Evolutionary conservation across 2,329 filamentous ascomycete species (phyloP), one percentile per base, ranked within the genome.

Genomic region (Penicillium sp.): DNA sequence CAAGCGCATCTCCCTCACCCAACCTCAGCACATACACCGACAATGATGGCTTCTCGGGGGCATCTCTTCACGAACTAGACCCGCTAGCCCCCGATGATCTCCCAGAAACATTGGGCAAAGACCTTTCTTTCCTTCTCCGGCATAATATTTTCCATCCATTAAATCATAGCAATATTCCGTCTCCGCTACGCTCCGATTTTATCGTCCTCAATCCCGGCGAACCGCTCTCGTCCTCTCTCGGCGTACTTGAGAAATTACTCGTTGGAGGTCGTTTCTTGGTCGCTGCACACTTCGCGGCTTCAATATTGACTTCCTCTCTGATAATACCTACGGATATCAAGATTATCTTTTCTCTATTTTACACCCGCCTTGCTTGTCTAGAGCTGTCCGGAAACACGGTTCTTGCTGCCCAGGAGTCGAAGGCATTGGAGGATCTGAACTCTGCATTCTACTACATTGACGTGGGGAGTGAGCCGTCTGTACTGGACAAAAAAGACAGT

Each of bases 121-220:
- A 96, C 77, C 90, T 96, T 64, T 86, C 87, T 19, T 93, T 89
- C 72, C 86, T 97, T 46, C 84, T 95, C 11, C 85, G 88, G 21
- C 87, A 90, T 3, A 86, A 91, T 62, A 88, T 93, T 55, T 97
- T 93, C 78, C 93, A 96, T 70, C 86, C 89, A 1, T 80, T 97
- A 24, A 87, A 89, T 1, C 83, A 83, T 16, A 81, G 86, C 45
- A 79, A 83, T 50, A 76, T 86, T 45, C 83, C 84, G 4, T 75
- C 77, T 8, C 77, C 91, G 3, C 93, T 96, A 72, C 86, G 90
- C 59, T 84, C 84, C 61, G 84, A 90, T 0, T 74, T 85, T 21
- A 81, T 87, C 59, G 85, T 87, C 62, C 87, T 90, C 1, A 72
- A 80, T 1, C 77, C 85, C 0, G 82, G 85, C 27, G 85, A 89